phyloP scores from a whole-genome alignment of 176 grass and related monocot species.

The Bolboschoenus planiculmis region DNA sequence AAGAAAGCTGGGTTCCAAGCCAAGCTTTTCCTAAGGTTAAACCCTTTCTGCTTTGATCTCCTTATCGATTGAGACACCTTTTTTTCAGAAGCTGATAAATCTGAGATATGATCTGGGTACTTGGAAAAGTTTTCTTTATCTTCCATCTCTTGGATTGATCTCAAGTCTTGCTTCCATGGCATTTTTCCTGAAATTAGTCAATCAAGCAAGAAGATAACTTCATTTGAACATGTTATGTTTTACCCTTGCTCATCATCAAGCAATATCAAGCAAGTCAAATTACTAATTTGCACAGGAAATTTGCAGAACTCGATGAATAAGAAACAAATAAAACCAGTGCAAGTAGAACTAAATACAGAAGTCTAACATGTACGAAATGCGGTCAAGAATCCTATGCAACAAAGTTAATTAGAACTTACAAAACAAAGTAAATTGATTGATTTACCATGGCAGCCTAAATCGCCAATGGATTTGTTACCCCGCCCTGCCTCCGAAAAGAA shows the following conservation, averaged over 20 bases:
- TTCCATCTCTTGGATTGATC: slow-evolving; percentile 8
- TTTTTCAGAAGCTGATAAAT: not conserved
- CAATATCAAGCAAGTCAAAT: not conserved
- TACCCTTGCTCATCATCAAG: not conserved
- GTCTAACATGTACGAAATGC: not conserved
- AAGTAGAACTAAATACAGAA: not conserved
- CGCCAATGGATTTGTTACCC: not conserved
- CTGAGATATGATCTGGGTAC: not conserved
- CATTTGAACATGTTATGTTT: not conserved
- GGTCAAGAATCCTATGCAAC: not conserved
- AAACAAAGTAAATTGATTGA: not conserved
- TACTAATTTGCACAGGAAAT: not conserved
- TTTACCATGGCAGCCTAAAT: not conserved
- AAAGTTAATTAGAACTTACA: not conserved
- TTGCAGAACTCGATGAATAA: not conserved
- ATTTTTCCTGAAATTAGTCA: not conserved
- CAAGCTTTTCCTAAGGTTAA: slow-evolving; percentile 82
- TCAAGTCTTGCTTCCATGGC: not conserved
- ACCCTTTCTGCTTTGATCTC: slow-evolving; percentile 36
- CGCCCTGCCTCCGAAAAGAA: too few species aligned
- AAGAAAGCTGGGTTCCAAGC: slow-evolving; percentile 93
- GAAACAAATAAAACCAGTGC: not conserved
- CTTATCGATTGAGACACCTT: slow-evolving; percentile 7
- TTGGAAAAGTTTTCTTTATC: slow-evolving; percentile 43
- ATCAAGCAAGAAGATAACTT: not conserved